phyloP scores from a whole-genome alignment of 2,329 filamentous ascomycete species.

The Onygena corvina region DNA sequence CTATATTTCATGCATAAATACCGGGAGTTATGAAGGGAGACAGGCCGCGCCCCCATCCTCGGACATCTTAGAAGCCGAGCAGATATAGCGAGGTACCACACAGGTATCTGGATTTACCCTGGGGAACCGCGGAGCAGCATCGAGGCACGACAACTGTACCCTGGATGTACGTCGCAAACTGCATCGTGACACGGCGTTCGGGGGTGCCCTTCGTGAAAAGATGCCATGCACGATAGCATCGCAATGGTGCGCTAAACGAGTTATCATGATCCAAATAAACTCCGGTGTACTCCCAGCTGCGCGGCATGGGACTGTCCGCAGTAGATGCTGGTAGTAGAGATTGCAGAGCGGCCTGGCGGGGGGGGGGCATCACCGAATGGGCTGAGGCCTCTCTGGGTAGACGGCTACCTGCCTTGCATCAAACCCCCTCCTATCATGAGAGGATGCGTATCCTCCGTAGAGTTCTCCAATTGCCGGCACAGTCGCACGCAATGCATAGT shows the following conservation, averaged over 20 bases:
- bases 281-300: no score
- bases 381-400: neutral
- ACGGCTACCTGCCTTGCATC: constrained; percentile 3
- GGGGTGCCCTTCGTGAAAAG: no score
- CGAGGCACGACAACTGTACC: no score
- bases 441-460: no score
- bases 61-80: neutral
- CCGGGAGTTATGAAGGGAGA: no score
- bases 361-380: neutral
- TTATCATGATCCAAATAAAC: no score
- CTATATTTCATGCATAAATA: no score
- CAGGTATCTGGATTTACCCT: neutral
- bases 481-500: no score
- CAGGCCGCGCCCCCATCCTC: neutral
- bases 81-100: neutral
- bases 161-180: neutral
- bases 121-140: neutral
- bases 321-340: neutral
- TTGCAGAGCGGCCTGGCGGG: neutral
- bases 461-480: no score
- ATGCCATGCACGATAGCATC: no score
- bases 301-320: no score
- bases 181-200: neutral
- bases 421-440: neutral
- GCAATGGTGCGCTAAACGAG: no score